phyloP scores from a whole-genome alignment of 805 yeast species.

The Candida boidinii region DNA sequence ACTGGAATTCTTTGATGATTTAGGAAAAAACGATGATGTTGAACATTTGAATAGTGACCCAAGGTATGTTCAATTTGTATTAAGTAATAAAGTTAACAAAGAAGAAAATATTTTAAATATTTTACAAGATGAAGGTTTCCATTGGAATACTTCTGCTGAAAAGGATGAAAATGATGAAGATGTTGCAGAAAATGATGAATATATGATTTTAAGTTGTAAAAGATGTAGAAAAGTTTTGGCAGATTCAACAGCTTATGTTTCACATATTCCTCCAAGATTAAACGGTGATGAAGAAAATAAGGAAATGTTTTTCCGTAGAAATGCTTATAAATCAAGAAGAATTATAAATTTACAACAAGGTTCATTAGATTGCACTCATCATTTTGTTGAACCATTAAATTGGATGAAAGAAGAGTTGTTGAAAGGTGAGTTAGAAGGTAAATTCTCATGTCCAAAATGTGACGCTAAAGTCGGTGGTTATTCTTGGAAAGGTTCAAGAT shows the following conservation, averaged over 20 bases:
- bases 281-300: slow-evolving; percentile 40
- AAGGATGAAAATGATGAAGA: slow-evolving; percentile 1
- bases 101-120: background rate
- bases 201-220: slow-evolving; percentile 57
- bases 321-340: slow-evolving; percentile 53
- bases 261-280: slow-evolving; percentile 51
- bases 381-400: slow-evolving; percentile 75
- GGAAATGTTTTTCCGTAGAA: slow-evolving; percentile 58
- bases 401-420: slow-evolving; percentile 88
- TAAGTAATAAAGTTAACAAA: slow-evolving; percentile 11
- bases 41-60: slow-evolving; percentile 7
- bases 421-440: slow-evolving; percentile 77
- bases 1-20: slow-evolving; percentile 48
- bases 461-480: slow-evolving; percentile 81
- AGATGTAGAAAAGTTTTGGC: slow-evolving; percentile 74
- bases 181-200: slow-evolving; percentile 13
- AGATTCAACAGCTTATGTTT: slow-evolving; percentile 46
- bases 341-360: slow-evolving; percentile 52
- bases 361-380: slow-evolving; percentile 66
- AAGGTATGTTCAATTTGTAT: slow-evolving; percentile 34
- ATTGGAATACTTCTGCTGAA: background rate
- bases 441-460: slow-evolving; percentile 79
- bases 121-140: background rate
- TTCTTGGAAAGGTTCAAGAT: slow-evolving; percentile 89
- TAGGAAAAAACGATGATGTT: slow-evolving; percentile 30